These are phyloP conservation scores for Eugenia klotzschiana DNA, from an alignment of 441 rosid genomes.

Conservation along the genomic window DNA sequence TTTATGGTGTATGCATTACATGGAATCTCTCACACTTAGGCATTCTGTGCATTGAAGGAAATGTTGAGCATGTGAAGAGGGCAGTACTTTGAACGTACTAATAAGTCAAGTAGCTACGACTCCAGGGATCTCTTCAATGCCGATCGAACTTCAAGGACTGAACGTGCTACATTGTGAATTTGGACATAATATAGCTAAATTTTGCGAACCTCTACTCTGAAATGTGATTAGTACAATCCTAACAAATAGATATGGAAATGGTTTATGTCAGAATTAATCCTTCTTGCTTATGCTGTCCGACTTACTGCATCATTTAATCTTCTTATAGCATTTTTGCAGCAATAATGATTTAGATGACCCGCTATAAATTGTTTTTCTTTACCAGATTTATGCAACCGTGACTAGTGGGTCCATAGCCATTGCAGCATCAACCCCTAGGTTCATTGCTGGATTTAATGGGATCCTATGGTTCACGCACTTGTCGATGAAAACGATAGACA, in stretches of 20 bases:
- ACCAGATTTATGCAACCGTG: background rate
- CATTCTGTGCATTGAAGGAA: background rate
- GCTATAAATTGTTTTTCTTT: background rate
- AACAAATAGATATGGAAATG: background rate
- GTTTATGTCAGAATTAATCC: background rate
- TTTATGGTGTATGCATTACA: background rate
- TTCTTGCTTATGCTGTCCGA: background rate
- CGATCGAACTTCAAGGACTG: background rate
- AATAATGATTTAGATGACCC: background rate
- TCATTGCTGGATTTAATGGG: conserved; percentile 79
- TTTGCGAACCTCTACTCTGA: background rate
- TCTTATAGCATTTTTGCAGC: background rate
- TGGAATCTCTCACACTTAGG: background rate
- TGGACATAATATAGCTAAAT: background rate
- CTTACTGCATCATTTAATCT: background rate
- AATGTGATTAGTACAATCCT: background rate
- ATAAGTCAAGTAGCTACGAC: background rate
- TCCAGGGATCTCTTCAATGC: background rate
- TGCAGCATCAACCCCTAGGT: background rate
- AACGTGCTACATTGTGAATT: background rate
- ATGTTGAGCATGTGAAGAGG: background rate
- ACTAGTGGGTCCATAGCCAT: background rate
- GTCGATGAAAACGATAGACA: conserved; percentile 63
- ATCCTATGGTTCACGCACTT: conserved; percentile 81
- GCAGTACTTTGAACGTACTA: background rate